Conservation (phyloP, 495 filamentous ascomycete species). For the Neurospora cerealis region DNA sequence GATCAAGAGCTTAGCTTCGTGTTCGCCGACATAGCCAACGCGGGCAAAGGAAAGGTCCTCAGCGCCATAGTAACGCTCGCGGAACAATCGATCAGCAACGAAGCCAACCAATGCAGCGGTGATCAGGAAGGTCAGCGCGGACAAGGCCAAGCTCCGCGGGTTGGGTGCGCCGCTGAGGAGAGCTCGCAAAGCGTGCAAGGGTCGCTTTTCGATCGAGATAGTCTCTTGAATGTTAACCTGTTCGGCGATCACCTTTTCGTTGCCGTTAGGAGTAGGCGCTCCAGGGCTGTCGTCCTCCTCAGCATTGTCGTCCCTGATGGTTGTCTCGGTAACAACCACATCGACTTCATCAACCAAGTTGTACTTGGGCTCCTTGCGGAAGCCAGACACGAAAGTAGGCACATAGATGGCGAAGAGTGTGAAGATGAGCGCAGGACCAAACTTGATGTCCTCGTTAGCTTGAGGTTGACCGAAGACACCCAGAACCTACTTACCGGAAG, state of each 20-base stretch:
- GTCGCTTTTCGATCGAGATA: constrained; percentile 28
- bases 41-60: constrained; percentile 75
- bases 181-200: constrained; percentile 41
- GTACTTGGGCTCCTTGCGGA: constrained; percentile 47
- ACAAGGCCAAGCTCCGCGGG: constrained; percentile 46
- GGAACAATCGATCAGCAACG: constrained; percentile 63
- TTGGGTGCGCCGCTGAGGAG: constrained; percentile 70
- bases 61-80: constrained; percentile 55
- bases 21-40: constrained; percentile 75
- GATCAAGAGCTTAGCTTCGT: constrained; percentile 69
- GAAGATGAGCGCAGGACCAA: constrained; percentile 55
- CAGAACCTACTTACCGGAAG: constrained; percentile 26
- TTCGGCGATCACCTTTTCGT: constrained; percentile 25
- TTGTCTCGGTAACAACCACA: constrained; percentile 46
- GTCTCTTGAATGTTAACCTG: constrained; percentile 44
- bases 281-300: constrained; percentile 15
- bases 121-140: constrained; percentile 54
- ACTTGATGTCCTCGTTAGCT: constrained; percentile 26
- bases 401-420: constrained; percentile 65
- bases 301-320: constrained; percentile 19
- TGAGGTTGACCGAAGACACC: background rate
- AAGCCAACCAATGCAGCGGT: constrained; percentile 58
- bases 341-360: constrained; percentile 52
- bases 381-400: constrained; percentile 52
- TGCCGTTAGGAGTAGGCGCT: background rate